Conservation (phyloP, 768 basidiomycete genomes). For the Boletus rex-veris region DNA sequence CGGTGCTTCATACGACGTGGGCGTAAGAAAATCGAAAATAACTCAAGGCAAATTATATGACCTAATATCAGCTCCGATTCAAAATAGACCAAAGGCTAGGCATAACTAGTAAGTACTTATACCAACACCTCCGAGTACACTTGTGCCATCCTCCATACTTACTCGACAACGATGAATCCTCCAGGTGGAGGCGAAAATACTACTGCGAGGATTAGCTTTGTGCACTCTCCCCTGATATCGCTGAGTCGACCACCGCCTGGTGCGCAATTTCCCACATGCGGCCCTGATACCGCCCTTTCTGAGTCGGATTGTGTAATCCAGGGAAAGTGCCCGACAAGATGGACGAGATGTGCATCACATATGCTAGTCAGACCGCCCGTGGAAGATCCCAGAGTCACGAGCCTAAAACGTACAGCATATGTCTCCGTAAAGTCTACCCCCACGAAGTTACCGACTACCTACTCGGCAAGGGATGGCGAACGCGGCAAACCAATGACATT, state of each 20-base stretch:
- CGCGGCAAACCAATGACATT: conserved; percentile 47
- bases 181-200: conserved; percentile 10
- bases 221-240: conserved; percentile 26
- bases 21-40: conserved; percentile 10
- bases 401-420: conserved; percentile 56
- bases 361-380: conserved; percentile 54
- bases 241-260: conserved; percentile 23
- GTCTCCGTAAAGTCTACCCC: conserved; percentile 62
- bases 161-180: conserved; percentile 16
- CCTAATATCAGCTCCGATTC: conserved; percentile 20
- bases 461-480: conserved; percentile 36
- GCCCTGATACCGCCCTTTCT: not conserved
- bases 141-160: not conserved
- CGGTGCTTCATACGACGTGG: conserved; percentile 75
- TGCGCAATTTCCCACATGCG: conserved; percentile 2
- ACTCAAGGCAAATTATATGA: conserved; percentile 19
- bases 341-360: conserved; percentile 65
- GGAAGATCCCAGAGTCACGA: conserved; percentile 49
- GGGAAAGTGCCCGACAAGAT: conserved; percentile 55
- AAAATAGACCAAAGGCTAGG: conserved; percentile 2
- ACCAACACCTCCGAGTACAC: no score
- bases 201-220: conserved; percentile 17
- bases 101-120: no score
- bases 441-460: conserved; percentile 60
- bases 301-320: conserved; percentile 18